Percentiles rank a stretch among this genome's conserved stretches.
phyloP scores from a whole-genome alignment of 805 yeast species.

The Ogataea degrootiae region DNA sequence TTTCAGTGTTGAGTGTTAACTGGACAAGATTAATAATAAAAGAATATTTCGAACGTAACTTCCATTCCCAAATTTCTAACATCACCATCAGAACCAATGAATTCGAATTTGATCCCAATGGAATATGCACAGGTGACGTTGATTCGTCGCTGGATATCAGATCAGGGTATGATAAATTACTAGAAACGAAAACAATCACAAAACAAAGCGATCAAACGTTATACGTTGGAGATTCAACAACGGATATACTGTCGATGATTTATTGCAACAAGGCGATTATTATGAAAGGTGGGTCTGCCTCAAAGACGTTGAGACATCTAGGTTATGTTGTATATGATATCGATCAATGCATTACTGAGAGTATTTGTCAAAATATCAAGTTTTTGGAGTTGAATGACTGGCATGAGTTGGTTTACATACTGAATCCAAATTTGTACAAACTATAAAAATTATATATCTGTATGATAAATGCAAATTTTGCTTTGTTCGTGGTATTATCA shows the following conservation, averaged over 20 bases:
- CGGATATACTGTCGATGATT: slow-evolving; percentile 50
- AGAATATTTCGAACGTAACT: slow-evolving; percentile 18
- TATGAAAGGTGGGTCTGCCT: slow-evolving; percentile 37
- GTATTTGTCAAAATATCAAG: slow-evolving; percentile 4
- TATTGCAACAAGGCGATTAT: slow-evolving; percentile 44
- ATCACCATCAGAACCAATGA: slow-evolving; percentile 44
- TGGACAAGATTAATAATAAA: slow-evolving; percentile 53
- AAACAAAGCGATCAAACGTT: slow-evolving; percentile 21
- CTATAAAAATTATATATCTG: neutral
- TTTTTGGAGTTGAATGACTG: slow-evolving; percentile 17
- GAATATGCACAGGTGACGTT: slow-evolving; percentile 22
- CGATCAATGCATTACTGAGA: slow-evolving; percentile 6
- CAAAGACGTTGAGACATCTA: slow-evolving; percentile 19
- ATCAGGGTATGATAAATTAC: slow-evolving; percentile 52
- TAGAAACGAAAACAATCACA: slow-evolving; percentile 16
- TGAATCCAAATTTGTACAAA: slow-evolving; percentile 7
- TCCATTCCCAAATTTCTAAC: slow-evolving; percentile 15
- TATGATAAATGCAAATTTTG: too few relatives aligned
- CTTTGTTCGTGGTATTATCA: too few relatives aligned
- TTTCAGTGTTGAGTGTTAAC: slow-evolving; percentile 49
- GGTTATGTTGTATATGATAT: slow-evolving; percentile 20
- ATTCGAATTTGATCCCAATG: slow-evolving; percentile 32
- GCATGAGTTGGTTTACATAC: slow-evolving; percentile 12
- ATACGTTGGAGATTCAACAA: slow-evolving; percentile 61
- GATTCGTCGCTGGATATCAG: slow-evolving; percentile 30